Base-by-base conservation (phyloP, 208 protist species). In the Trypanosoma platydactyli region DNA sequence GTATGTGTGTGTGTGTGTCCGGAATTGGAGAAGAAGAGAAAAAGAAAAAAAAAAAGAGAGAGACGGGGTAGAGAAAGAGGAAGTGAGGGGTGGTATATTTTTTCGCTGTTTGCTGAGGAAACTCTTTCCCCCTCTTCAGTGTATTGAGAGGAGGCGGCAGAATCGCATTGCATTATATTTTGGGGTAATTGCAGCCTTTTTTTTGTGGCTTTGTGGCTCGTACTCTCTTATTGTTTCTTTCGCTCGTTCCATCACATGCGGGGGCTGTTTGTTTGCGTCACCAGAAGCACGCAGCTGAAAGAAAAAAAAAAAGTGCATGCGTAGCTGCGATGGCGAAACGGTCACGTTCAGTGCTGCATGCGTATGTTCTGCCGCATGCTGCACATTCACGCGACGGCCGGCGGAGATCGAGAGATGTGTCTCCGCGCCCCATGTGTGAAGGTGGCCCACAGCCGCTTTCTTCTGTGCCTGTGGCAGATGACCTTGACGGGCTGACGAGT, bases 261-360 rank as follows among this genome's bases (percentile, higher is more conserved):
- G 5, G 7, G 22, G 44, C 22, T 42, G 5, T 20, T 59, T 38
- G 33, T 9, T 38, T 38, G 3, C 33, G 33, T 38, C 33, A 38
- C n/a, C n/a, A n/a, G n/a, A n/a, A n/a, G n/a, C n/a, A n/a, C n/a
- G n/a, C n/a, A n/a, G n/a, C n/a, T n/a, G n/a, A n/a, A n/a, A n/a
- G n/a, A 20, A 18, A 18, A 40, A 18, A 22, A 33, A 29, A 12
- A 40, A 25, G 41, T 51, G 18, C 13, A 27, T 22, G 22, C 30
- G 41, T 24, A 29, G 9, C 1, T 18, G 35, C 22, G 5, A 73
- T 73, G 68, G 42, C 60, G 25, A 66, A 63, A 22, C 58, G 68
- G 33, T 41, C 27, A 12, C 48, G 61, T 3, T 67, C 68, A 18
- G 49, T 73, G 35, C 60, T 73, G 29, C 68, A 73, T 41, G 53